phyloP scores from a whole-genome alignment of 805 yeast species.

The Maudiozyma serrabonitensis region DNA sequence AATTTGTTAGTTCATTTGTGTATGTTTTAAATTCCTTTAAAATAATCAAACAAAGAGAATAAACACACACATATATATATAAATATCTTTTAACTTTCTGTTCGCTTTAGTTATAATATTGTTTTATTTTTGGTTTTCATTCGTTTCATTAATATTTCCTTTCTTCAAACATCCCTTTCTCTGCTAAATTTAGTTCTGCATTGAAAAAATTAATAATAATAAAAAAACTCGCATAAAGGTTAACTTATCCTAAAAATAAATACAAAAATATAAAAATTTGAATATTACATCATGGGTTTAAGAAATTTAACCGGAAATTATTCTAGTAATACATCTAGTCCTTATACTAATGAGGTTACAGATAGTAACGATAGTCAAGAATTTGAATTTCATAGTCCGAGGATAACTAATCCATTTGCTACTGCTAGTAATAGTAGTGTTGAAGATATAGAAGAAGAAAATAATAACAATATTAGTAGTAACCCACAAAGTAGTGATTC shows the following conservation, averaged over 20 bases:
- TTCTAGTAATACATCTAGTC: background rate
- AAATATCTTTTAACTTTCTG: too few species aligned
- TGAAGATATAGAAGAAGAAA: background rate
- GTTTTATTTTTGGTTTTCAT: too few species aligned
- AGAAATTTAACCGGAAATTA: background rate
- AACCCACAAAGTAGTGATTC: background rate
- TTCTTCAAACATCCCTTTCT: too few species aligned
- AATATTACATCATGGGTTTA: background rate
- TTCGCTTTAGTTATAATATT: too few species aligned
- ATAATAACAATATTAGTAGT: background rate
- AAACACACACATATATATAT: too few species aligned
- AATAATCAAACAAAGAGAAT: too few species aligned
- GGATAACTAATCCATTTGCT: background rate
- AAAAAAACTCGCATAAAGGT: too few species aligned
- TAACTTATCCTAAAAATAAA: background rate
- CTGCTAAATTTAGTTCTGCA: too few species aligned
- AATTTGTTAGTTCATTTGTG: too few species aligned
- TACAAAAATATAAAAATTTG: background rate
- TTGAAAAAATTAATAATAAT: too few species aligned
- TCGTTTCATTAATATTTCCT: too few species aligned
- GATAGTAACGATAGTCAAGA: background rate
- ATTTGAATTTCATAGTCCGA: background rate
- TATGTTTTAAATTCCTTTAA: too few species aligned
- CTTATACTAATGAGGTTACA: background rate
- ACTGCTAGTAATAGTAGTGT: background rate